These are phyloP conservation scores for Wickerhamomyces xylosicus DNA, from an alignment of 805 yeast genomes.

Conservation along the genomic window DNA sequence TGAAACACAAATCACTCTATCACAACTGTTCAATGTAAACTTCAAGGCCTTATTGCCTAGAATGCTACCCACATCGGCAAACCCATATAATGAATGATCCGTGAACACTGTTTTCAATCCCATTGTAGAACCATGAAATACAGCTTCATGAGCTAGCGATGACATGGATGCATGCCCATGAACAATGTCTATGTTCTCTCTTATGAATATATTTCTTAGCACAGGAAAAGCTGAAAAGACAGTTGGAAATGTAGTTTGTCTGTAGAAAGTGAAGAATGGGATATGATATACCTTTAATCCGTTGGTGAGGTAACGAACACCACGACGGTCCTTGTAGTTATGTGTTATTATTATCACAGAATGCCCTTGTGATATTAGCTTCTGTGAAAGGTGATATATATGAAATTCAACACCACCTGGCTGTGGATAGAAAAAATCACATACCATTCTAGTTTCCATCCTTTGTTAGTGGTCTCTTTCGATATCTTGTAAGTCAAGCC, in stretches of 20 bases:
- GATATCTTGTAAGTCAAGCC: no score
- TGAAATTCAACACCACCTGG: slow-evolving; percentile 98
- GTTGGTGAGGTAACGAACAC: slow-evolving; percentile 74
- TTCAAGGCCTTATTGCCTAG: slow-evolving; percentile 79
- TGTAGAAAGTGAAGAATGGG: slow-evolving; percentile 69
- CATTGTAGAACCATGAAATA: slow-evolving; percentile 89
- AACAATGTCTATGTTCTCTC: slow-evolving; percentile 81
- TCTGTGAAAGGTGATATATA: slow-evolving; percentile 82
- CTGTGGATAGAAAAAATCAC: slow-evolving; percentile 97
- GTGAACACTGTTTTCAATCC: slow-evolving; percentile 88
- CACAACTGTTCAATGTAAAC: slow-evolving; percentile 77
- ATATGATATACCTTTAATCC: slow-evolving; percentile 91
- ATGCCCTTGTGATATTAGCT: slow-evolving; percentile 72
- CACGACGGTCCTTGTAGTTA: slow-evolving; percentile 72
- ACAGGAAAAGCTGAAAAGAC: slow-evolving; percentile 84
- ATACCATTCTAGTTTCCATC: slow-evolving; percentile 50
- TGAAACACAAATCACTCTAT: slow-evolving; percentile 92
- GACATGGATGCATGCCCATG: slow-evolving; percentile 95
- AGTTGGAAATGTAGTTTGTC: slow-evolving; percentile 82
- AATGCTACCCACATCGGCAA: slow-evolving; percentile 75
- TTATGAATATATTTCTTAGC: slow-evolving; percentile 69
- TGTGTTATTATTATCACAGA: slow-evolving; percentile 84
- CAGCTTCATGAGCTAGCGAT: slow-evolving; percentile 79
- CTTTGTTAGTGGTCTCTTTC: slow-evolving; percentile 7
- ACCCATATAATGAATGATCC: slow-evolving; percentile 93